These are phyloP conservation scores for Microstegium vimineum DNA, from an alignment of 176 grass and related monocot species.

Conservation along the genomic window DNA sequence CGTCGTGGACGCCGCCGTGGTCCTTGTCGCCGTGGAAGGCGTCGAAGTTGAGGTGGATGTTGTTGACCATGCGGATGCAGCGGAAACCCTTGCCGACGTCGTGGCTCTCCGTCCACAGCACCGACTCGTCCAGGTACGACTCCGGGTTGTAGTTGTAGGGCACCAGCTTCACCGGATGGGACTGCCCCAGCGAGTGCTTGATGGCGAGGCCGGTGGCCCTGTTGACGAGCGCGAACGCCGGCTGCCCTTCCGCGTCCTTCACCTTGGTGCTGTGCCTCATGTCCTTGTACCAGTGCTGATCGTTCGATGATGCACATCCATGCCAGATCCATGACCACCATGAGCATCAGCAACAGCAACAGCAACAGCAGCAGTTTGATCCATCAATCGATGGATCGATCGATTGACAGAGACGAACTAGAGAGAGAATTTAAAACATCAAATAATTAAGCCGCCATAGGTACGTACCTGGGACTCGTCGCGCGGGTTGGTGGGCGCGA, in stretches of 20 bases:
- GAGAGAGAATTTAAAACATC: too few relatives aligned
- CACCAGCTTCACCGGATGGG: conserved; percentile 54
- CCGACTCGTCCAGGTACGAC: conserved; percentile 52
- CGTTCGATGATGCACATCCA: too few relatives aligned
- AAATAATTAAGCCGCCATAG: too few relatives aligned
- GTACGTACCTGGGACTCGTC: conserved; percentile 46
- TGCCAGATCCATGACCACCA: not conserved
- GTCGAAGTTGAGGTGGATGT: conserved; percentile 69
- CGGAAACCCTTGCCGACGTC: conserved; percentile 73
- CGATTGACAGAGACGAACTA: too few relatives aligned
- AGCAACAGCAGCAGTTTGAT: too few relatives aligned
- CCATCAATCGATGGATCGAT: not conserved
- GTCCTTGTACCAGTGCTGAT: conserved; percentile 91
- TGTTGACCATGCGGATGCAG: conserved; percentile 87
- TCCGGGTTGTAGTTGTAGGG: conserved; percentile 58
- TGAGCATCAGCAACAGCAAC: too few relatives aligned
- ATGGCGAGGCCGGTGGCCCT: conserved; percentile 64
- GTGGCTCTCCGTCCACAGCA: conserved; percentile 69
- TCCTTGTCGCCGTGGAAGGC: conserved; percentile 66
- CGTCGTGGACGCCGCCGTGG: conserved; percentile 69
- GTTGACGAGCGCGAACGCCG: conserved; percentile 70
- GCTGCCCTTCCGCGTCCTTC: conserved; percentile 59
- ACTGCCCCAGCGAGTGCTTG: conserved; percentile 82
- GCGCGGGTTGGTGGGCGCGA: conserved; percentile 34
- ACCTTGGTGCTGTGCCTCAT: conserved; percentile 55